Evolutionary conservation across 2,329 filamentous ascomycete species (phyloP), one percentile per base, ranked within the genome.

Genomic region (Stemphylium beticola): DNA sequence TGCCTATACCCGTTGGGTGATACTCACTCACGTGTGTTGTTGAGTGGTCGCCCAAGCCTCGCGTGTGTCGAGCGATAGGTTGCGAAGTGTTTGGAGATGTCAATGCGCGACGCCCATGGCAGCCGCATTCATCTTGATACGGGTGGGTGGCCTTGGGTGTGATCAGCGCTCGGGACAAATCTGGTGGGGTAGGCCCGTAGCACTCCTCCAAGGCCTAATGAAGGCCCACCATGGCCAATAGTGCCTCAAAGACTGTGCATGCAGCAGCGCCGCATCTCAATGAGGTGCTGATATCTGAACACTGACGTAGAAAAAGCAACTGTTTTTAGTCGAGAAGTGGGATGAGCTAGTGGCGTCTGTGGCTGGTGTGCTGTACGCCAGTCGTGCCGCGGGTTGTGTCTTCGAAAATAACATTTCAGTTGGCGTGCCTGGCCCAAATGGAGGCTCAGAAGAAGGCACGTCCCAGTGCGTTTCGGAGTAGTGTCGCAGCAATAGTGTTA

Each of bases 21-120:
- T 26, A 22, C 29, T 11, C 9, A 46, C 59, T 61, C 66, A 64
- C 61, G 62, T 66, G 64, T 59, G n/a, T 20, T 14, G 20, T 59
- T 46, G 18, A 61, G 61, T 61, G 56, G 58, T n/a, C 53, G 10
- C 31, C 37, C 26, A 8, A 15, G 38, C 24, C 47, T 63, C 63
- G 60, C 56, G 57, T 63, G 47, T 57, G 26, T 26, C 39, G 20
- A 15, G n/a, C 33, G 33, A 55, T 62, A 61, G 60, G 63, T 31
- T 57, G 22, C 11, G 20, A 39, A 52, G 40, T 10, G 41, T 26
- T 43, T 18, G 24, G 15, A 22, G 17, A 26, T 38, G 47, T 33
- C 46, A 45, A 44, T 50, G 42, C 39, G 33, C 34, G 34, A 42
- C 42, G 34, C 24, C 37, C 32, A 48, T 50, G 52, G 51, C 48